Evolutionary conservation across 2,329 filamentous ascomycete genomes (phyloP), one percentile per base, ranked within the genome.

Genomic region (Ophiostoma sp.): DNA sequence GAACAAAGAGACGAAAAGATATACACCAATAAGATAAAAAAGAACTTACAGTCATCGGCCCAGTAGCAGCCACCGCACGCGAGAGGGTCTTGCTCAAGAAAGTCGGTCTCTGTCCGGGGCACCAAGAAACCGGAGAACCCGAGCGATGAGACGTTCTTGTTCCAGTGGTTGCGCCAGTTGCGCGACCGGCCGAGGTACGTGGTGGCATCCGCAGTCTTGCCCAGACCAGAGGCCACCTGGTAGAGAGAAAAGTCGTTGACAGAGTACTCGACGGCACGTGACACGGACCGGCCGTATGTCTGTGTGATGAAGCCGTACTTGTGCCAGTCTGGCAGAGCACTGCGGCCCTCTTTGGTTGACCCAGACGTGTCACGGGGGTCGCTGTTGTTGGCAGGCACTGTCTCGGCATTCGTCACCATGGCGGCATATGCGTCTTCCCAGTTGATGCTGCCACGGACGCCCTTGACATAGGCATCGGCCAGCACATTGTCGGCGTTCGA

Each of bases 141-240:
- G 0, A 89, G 81, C 0, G 86, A 86, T 0, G 80, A 81, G 64
- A 86, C 82, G 66, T 85, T 76, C 0, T 83, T 76, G 76, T 91
- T 88, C 89, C 88, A 92, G 73, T 91, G 89, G 75, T 90, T 91
- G 20, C 87, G 83, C 90, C 90, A 92, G 75, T 90, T 89, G 11
- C 84, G 81, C 0, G 87, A 89, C 10, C 89, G 84, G 65, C 83
- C 79, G 35, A 90, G 80, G 73, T 91, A 92, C 69, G 82, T 88
- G 2, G 78, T 72, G 3, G 85, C 84, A 60, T 89, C 86, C 0
- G 79, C 78, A 0, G 75, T 70, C 36, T 70, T 73, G 1, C 81
- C 82, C 1, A 90, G 78, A 0, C 88, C 88, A 1, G 75, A 77
- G 3, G 90, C 90, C 13, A 92, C 86, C 75, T 89, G 86, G 71